phyloP scores from a whole-genome alignment of 2,329 filamentous ascomycete species.

The Ascochyta clinopodiicola region DNA sequence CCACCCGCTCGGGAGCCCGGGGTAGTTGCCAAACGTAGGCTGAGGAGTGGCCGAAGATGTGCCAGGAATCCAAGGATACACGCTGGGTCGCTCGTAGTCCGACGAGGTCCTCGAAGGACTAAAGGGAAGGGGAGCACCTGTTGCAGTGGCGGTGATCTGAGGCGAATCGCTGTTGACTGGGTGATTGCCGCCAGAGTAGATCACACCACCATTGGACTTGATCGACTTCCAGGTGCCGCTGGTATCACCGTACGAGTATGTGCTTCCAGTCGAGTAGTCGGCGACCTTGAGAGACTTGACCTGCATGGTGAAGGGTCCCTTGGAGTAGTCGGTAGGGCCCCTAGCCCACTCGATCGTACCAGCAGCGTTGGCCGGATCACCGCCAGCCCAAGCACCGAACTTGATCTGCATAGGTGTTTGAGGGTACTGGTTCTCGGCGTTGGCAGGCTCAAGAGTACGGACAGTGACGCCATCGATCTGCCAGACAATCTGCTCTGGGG shows the following conservation, averaged over 20 bases:
- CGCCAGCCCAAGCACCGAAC: constrained; percentile 90
- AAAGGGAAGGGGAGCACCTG: constrained; percentile 71
- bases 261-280: constrained; percentile 90
- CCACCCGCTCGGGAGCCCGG: constrained; percentile 79
- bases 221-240: constrained; percentile 85
- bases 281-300: constrained; percentile 77
- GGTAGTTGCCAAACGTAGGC: constrained; percentile 54
- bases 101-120: constrained; percentile 64
- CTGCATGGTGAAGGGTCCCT: constrained; percentile 86
- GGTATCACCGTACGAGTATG: constrained; percentile 82
- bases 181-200: constrained; percentile 67
- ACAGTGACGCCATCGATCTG: constrained; percentile 79
- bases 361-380: constrained; percentile 76
- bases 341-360: constrained; percentile 92
- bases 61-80: constrained; percentile 68
- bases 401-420: constrained; percentile 96
- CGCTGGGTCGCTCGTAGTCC: constrained; percentile 52
- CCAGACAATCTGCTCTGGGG: constrained; percentile 83
- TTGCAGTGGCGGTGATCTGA: constrained; percentile 67
- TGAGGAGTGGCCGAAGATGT: constrained; percentile 59
- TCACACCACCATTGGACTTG: constrained; percentile 74
- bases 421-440: constrained; percentile 81
- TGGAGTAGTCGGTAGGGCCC: constrained; percentile 81
- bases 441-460: constrained; percentile 72
- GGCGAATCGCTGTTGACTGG: constrained; percentile 65